Evolutionary conservation across 1,284 basidiomycete species (phyloP).

Genomic region (Rugosomyces carneus): DNA sequence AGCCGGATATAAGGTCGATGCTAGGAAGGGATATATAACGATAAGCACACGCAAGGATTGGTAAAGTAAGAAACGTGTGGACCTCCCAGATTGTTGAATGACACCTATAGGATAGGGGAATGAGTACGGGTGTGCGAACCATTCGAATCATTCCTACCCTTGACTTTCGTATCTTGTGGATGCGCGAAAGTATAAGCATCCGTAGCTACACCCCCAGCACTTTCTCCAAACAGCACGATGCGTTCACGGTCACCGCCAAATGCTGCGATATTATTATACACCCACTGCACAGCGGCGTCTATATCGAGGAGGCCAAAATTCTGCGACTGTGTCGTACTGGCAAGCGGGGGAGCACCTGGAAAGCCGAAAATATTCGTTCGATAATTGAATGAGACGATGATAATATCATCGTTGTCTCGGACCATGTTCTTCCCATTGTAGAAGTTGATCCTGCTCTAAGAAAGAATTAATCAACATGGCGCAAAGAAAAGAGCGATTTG

Average conservation of each 20-base stretch:
- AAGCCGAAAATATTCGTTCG: conserved; percentile 31
- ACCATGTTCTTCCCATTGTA: conserved; percentile 29
- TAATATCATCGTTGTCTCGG: conserved; percentile 28
- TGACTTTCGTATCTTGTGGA: conserved; percentile 25
- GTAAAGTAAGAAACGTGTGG: background rate
- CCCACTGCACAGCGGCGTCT: conserved; percentile 29
- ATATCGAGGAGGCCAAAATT: conserved; percentile 30
- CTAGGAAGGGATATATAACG: background rate
- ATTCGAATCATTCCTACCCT: conserved; percentile 15
- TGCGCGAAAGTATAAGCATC: conserved; percentile 28
- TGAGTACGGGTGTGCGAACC: background rate
- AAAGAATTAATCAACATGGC: background rate
- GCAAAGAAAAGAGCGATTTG: background rate
- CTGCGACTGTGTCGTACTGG: conserved; percentile 18
- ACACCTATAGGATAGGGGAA: conserved; percentile 18
- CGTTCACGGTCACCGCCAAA: conserved; percentile 33
- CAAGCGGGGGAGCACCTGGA: conserved; percentile 29
- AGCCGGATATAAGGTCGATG: background rate
- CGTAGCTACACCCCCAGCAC: conserved; percentile 26
- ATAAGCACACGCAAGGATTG: background rate
- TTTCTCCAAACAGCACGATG: conserved; percentile 29
- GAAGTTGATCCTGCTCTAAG: conserved; percentile 23
- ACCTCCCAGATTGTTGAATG: conserved; percentile 32
- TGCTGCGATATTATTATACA: conserved; percentile 30
- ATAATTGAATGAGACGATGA: conserved; percentile 31